Conservation (phyloP, 2,329 filamentous ascomycete species). For the Leptographium wingfieldii region DNA sequence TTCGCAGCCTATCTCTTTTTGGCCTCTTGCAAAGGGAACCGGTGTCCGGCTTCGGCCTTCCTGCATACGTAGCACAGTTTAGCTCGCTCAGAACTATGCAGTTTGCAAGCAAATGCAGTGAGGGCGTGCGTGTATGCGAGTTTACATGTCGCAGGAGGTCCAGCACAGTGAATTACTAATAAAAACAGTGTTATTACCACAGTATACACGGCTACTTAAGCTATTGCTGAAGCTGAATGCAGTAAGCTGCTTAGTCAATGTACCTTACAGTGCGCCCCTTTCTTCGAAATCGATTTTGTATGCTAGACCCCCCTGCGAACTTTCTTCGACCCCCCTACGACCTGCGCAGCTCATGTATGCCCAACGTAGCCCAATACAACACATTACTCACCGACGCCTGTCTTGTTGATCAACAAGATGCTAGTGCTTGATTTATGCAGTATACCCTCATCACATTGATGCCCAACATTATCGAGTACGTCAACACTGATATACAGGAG, state of each 20-base stretch:
- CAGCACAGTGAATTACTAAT: too few species aligned
- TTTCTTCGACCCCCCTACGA: too few species aligned
- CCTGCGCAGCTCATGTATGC: neutral
- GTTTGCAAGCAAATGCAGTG: neutral
- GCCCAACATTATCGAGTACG: neutral
- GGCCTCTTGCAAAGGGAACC: too few species aligned
- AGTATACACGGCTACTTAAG: too few species aligned
- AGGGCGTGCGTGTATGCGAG: too few species aligned
- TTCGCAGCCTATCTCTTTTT: neutral
- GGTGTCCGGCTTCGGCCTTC: neutral
- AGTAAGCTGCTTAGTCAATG: too few species aligned
- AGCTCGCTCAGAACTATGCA: neutral
- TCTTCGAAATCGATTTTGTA: too few species aligned
- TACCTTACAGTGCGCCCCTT: too few species aligned
- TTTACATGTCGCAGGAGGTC: too few species aligned
- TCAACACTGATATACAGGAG: neutral
- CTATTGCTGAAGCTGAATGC: too few species aligned
- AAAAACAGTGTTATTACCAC: too few species aligned
- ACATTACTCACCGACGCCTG: neutral
- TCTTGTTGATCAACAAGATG: neutral
- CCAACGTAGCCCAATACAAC: neutral
- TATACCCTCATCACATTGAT: neutral
- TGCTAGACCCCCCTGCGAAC: too few species aligned
- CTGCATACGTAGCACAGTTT: neutral
- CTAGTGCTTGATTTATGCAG: neutral